Conservation (phyloP, 2,329 filamentous ascomycete species). For the Kalaharituber pfeilii region DNA sequence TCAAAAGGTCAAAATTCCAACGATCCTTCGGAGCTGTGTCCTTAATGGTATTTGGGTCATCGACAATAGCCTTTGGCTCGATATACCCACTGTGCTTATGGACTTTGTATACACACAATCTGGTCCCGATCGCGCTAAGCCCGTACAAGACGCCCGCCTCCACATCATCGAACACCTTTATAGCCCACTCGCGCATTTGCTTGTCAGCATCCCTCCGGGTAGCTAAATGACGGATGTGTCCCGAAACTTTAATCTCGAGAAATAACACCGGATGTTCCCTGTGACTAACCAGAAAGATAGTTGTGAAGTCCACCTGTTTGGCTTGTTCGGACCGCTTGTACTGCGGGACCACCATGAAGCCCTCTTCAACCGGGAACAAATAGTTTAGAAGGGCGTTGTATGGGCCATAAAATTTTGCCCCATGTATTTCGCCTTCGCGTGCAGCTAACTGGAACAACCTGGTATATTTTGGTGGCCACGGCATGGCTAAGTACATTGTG, state of each 20-base stretch:
- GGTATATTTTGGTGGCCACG: no score
- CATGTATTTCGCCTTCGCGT: no score
- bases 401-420: no score
- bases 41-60: neutral
- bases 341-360: neutral
- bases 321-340: neutral
- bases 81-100: neutral
- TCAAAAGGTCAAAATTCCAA: constrained; percentile 2
- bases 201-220: neutral
- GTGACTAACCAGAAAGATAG: constrained; percentile 1
- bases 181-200: neutral
- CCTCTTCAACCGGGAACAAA: neutral
- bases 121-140: neutral
- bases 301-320: neutral
- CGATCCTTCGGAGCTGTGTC: neutral
- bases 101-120: neutral
- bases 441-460: no score
- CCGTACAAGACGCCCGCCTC: neutral
- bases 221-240: neutral
- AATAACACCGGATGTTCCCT: neutral
- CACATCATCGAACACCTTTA: neutral
- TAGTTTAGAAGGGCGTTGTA: no score
- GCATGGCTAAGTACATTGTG: no score
- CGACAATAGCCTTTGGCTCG: neutral
- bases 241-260: neutral